A percentile compares a stretch with the other conserved stretches of the same genome.
phyloP scores from a whole-genome alignment of 176 grass and related monocot species.

The Echinochloa phyllopogon region DNA sequence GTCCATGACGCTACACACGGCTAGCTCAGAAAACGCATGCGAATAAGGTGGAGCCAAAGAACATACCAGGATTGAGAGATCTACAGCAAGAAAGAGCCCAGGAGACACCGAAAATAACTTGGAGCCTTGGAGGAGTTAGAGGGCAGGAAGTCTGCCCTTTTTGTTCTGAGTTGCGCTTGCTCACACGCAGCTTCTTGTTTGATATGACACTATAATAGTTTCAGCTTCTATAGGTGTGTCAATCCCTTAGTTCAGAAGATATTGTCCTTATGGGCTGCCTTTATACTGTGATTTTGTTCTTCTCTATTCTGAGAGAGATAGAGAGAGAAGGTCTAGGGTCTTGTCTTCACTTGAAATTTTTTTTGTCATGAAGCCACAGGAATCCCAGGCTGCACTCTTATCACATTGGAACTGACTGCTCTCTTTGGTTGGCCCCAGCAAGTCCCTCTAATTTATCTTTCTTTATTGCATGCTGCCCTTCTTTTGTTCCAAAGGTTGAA shows the following conservation, averaged over 20 bases:
- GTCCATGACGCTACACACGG: not conserved
- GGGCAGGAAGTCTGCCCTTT: constrained; percentile 18
- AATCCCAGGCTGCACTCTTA: constrained; percentile 55
- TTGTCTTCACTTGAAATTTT: constrained; percentile 54
- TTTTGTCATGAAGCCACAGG: constrained; percentile 57
- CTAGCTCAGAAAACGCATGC: not conserved
- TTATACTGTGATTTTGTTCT: constrained; percentile 31
- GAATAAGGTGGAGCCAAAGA: constrained; percentile 11
- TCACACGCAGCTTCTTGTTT: constrained; percentile 43
- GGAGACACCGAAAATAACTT: not conserved
- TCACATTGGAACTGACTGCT: constrained; percentile 62
- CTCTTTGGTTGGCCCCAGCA: constrained; percentile 39
- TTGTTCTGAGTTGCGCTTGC: constrained; percentile 17
- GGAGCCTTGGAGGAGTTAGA: constrained; percentile 24
- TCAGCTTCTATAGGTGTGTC: constrained; percentile 36
- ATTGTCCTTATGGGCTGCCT: constrained; percentile 38
- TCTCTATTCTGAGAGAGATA: not conserved
- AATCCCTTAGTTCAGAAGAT: constrained; percentile 52
- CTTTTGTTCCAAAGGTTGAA: constrained; percentile 14
- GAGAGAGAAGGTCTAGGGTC: not conserved
- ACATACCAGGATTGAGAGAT: constrained; percentile 30
- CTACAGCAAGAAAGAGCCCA: constrained; percentile 34
- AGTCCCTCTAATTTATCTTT: constrained; percentile 31
- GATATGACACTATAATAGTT: constrained; percentile 24
- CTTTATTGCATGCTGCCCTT: constrained; percentile 32